phyloP scores from a whole-genome alignment of 129 eudicot species.

The Flaveria linearis region DNA sequence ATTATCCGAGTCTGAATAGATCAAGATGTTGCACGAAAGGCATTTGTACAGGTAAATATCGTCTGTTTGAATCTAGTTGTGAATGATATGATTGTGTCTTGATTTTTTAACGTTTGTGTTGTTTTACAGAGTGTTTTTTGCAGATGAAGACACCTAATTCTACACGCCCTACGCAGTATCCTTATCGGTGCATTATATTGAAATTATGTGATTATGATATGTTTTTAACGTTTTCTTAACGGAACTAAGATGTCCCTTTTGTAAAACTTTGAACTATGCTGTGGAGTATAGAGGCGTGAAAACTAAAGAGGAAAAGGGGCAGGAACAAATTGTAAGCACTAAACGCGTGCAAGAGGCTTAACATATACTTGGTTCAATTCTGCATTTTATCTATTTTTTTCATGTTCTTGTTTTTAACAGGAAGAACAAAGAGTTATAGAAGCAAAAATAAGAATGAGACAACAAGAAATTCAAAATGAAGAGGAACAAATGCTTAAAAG shows the following conservation, averaged over 20 bases:
- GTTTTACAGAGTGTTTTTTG: constrained; percentile 78
- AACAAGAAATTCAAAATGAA: constrained; percentile 79
- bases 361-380: not conserved
- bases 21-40: constrained; percentile 97
- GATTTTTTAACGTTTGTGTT: not conserved
- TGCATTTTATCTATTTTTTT: not conserved
- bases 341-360: not conserved
- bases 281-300: constrained; percentile 96
- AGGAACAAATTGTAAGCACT: constrained; percentile 83
- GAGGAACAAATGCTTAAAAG: constrained; percentile 62
- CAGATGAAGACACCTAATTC: constrained; percentile 99
- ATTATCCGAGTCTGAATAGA: constrained; percentile 93
- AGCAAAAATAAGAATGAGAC: constrained; percentile 98
- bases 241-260: constrained; percentile 80
- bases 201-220: not conserved
- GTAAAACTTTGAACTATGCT: constrained; percentile 89
- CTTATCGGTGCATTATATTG: constrained; percentile 28
- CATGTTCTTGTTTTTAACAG: constrained; percentile 31
- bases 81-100: not conserved
- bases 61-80: not conserved
- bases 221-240: constrained; percentile 41
- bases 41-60: constrained; percentile 81
- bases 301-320: constrained; percentile 94
- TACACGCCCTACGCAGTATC: constrained; percentile 95
- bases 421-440: constrained; percentile 99